Conservation (phyloP, 1,284 basidiomycete genomes). For the Pulchroboletus neoregius region DNA sequence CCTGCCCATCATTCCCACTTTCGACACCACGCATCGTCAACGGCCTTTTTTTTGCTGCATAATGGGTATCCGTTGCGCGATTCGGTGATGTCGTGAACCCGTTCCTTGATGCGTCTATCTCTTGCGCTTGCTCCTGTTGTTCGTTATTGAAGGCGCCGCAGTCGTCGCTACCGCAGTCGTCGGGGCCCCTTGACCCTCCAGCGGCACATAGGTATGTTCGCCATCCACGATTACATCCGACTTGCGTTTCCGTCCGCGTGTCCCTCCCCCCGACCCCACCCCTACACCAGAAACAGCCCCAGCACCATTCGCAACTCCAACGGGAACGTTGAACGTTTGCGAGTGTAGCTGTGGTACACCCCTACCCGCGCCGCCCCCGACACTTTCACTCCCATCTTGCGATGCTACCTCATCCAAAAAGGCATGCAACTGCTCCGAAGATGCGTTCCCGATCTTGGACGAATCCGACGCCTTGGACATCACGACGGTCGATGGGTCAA, state of each 20-base stretch:
- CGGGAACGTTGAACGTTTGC: too few species aligned
- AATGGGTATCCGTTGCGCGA: too few species aligned
- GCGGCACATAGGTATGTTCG: slow-evolving; percentile 1
- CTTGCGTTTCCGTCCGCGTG: slow-evolving; percentile 44
- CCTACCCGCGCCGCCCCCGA: too few species aligned
- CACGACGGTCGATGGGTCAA: slow-evolving; percentile 29
- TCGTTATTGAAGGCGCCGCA: slow-evolving; percentile 4
- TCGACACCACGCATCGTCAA: too few species aligned
- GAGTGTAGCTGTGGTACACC: too few species aligned
- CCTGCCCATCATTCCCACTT: too few species aligned
- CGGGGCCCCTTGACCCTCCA: not conserved
- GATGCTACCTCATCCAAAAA: slow-evolving; percentile 43
- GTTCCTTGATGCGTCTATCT: slow-evolving; percentile 19
- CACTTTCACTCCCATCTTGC: slow-evolving; percentile 25
- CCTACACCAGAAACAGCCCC: too few species aligned
- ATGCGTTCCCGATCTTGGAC: slow-evolving; percentile 30
- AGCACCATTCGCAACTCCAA: too few species aligned
- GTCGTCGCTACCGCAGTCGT: too few species aligned
- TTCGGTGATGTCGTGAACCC: too few species aligned
- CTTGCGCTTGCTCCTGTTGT: slow-evolving; percentile 28
- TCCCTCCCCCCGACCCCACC: not conserved
- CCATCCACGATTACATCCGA: slow-evolving; percentile 39
- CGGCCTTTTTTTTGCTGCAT: too few species aligned
- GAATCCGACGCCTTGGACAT: slow-evolving; percentile 22
- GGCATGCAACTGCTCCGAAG: slow-evolving; percentile 40